phyloP scores from a whole-genome alignment of 768 basidiomycete species.

The Phaeolepiota aurea region DNA sequence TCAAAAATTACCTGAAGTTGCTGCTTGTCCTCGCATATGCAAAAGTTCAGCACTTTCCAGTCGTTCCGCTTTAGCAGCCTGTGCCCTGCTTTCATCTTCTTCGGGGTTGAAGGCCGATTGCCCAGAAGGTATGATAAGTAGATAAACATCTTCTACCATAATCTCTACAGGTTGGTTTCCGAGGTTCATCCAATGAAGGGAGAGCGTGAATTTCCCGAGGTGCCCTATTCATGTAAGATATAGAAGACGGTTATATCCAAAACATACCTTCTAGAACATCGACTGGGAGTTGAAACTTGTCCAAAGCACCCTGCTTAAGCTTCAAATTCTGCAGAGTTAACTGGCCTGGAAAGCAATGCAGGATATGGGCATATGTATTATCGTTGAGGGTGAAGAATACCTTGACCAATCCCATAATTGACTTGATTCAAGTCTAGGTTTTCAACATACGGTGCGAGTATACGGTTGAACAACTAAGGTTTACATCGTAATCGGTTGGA shows the following conservation, averaged over 20 bases:
- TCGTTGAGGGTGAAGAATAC: no score
- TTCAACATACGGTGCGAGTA: slow-evolving; percentile 92
- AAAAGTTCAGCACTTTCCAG: slow-evolving; percentile 83
- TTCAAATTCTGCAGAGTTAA: slow-evolving; percentile 73
- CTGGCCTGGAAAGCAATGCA: slow-evolving; percentile 40
- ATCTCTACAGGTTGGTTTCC: slow-evolving; percentile 88
- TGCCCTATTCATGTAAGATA: slow-evolving; percentile 41
- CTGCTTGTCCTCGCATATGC: slow-evolving; percentile 51
- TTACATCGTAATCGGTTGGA: no score
- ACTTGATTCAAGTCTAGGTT: slow-evolving; percentile 93
- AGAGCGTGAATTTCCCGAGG: slow-evolving; percentile 79
- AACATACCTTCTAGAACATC: slow-evolving; percentile 86
- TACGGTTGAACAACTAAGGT: slow-evolving; percentile 74
- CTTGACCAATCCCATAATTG: slow-evolving; percentile 87
- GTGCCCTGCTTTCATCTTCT: slow-evolving; percentile 78
- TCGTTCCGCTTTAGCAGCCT: slow-evolving; percentile 84
- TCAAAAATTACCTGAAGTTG: slow-evolving; percentile 31
- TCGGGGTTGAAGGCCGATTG: slow-evolving; percentile 62
- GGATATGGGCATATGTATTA: no score
- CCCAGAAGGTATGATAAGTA: slow-evolving; percentile 81
- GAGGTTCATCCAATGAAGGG: slow-evolving; percentile 84
- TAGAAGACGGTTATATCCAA: neutral
- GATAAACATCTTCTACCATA: slow-evolving; percentile 87
- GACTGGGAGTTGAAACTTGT: slow-evolving; percentile 91
- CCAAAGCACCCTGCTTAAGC: slow-evolving; percentile 88